Evolutionary conservation across 805 yeast genomes (phyloP).

Genomic region (Hanseniaspora hatyaiensis): DNA sequence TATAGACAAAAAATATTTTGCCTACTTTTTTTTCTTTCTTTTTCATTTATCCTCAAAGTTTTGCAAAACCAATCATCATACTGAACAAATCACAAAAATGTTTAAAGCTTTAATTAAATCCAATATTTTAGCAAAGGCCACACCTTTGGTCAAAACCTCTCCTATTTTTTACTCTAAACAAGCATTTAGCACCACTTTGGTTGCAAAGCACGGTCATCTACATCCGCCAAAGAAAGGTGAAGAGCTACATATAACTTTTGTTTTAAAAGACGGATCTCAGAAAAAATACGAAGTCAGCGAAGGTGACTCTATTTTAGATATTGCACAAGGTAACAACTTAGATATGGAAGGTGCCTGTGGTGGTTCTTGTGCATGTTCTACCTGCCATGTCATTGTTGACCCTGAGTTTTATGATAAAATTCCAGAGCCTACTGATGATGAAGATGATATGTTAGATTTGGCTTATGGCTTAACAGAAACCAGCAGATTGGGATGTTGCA

Average conservation of each 20-base stretch:
- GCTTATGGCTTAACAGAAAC: conserved; percentile 97
- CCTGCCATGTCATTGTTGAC: conserved; percentile 93
- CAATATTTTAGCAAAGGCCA: background rate
- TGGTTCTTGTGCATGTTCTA: conserved; percentile 97
- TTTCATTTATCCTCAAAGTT: too few relatives aligned
- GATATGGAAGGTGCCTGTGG: conserved; percentile 99
- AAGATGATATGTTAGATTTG: conserved; percentile 93
- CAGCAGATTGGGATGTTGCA: conserved; percentile 89
- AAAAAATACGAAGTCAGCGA: conserved; percentile 73
- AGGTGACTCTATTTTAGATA: conserved; percentile 84
- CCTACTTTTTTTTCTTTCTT: too few relatives aligned
- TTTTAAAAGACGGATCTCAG: conserved; percentile 83
- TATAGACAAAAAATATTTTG: too few relatives aligned
- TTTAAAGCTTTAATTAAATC: background rate
- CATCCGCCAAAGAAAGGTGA: conserved; percentile 89
- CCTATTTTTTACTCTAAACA: background rate
- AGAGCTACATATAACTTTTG: conserved; percentile 75
- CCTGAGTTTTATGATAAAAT: conserved; percentile 84
- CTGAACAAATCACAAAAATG: too few relatives aligned
- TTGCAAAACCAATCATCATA: too few relatives aligned
- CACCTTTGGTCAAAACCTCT: background rate
- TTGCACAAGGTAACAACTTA: conserved; percentile 83
- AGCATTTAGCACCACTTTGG: background rate
- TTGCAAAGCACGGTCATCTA: conserved; percentile 61
- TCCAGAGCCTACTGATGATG: conserved; percentile 95